phyloP scores from a whole-genome alignment of 1,139 yeast species.

The Sugiyamaella sp. region DNA sequence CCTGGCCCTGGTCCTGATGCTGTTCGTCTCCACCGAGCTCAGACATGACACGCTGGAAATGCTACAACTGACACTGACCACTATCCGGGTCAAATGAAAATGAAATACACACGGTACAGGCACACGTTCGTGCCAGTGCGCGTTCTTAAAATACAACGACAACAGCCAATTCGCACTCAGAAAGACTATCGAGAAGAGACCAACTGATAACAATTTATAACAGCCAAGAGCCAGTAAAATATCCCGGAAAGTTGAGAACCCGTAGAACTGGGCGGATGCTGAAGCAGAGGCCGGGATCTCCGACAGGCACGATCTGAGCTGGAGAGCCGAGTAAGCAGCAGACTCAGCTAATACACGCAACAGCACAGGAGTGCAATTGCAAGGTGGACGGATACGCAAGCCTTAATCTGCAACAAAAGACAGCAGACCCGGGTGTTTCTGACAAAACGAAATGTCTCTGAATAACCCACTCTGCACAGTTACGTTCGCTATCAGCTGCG shows the following conservation, averaged over 20 bases:
- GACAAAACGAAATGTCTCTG: neutral
- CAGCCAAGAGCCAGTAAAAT: too few relatives aligned
- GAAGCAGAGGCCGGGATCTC: too few relatives aligned
- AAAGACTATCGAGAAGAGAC: too few relatives aligned
- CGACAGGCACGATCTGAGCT: too few relatives aligned
- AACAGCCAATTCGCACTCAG: too few relatives aligned
- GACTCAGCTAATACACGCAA: too few relatives aligned
- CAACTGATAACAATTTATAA: too few relatives aligned
- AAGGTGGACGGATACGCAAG: neutral
- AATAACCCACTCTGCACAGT: neutral
- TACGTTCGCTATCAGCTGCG: constrained; percentile 11
- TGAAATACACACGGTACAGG: neutral
- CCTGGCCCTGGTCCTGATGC: constrained; percentile 5
- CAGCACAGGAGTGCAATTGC: neutral
- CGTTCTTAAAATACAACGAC: too few relatives aligned
- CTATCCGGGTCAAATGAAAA: neutral
- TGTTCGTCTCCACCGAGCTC: constrained; percentile 5
- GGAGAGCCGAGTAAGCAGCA: too few relatives aligned
- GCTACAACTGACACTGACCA: neutral
- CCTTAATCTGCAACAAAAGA: neutral
- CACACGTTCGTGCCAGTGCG: too few relatives aligned
- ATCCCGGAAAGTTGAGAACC: too few relatives aligned
- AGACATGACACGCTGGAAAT: neutral
- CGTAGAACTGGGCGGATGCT: too few relatives aligned
- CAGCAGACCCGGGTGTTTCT: neutral